Evolutionary conservation across 208 protist genomes (phyloP).

Genomic region (Leishmania turanica): DNA sequence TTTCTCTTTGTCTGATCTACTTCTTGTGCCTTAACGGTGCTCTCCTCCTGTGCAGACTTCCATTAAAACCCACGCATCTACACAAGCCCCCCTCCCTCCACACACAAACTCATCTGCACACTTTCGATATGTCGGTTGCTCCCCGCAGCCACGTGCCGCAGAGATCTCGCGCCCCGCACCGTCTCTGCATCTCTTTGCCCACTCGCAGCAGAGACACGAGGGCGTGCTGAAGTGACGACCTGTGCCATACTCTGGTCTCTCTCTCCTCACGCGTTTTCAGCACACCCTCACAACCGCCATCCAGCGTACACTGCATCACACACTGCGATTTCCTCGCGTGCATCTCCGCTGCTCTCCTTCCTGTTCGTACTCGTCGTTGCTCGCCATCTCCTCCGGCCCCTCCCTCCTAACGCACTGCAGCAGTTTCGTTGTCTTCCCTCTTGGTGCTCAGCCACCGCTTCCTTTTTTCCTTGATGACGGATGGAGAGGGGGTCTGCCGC

Average conservation of each 20-base stretch:
- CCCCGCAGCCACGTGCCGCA: neutral
- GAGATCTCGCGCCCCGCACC: too few relatives aligned
- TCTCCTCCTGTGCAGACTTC: neutral
- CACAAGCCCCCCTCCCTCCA: neutral
- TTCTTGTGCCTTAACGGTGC: neutral
- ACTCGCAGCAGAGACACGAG: neutral
- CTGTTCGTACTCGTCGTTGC: neutral
- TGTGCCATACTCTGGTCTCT: neutral
- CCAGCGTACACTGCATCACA: neutral
- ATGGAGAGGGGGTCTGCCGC: neutral
- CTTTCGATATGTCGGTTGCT: neutral
- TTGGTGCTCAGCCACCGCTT: neutral
- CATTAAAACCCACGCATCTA: too few relatives aligned
- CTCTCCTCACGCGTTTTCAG: neutral
- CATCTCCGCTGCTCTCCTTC: neutral
- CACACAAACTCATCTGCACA: neutral
- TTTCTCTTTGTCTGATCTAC: neutral
- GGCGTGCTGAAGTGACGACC: neutral
- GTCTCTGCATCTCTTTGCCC: neutral
- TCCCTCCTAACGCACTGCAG: neutral
- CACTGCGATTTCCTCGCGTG: neutral
- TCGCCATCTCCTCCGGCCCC: neutral
- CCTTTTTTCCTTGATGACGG: neutral
- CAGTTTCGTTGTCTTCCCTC: neutral
- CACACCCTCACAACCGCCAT: neutral